Evolutionary conservation across 768 basidiomycete species (phyloP).

Genomic region (Imleria badia): DNA sequence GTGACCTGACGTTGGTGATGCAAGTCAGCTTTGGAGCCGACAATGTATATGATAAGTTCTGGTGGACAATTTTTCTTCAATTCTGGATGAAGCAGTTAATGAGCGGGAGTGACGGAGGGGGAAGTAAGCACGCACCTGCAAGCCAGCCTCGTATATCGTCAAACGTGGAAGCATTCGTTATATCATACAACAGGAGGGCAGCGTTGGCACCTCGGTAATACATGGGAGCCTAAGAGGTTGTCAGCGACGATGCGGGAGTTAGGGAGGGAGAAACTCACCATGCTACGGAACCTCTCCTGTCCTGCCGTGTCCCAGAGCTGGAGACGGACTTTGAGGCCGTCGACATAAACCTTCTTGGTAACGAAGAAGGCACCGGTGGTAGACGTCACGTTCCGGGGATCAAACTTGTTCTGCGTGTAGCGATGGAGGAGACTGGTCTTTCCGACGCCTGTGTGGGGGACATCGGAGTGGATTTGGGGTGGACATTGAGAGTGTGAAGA

Average conservation of each 20-base stretch:
- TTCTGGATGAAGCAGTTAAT: constrained; percentile 45
- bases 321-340: constrained; percentile 81
- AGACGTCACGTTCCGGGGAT: constrained; percentile 83
- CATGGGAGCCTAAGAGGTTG: constrained; percentile 74
- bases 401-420: constrained; percentile 89
- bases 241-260: constrained; percentile 12
- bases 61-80: constrained; percentile 86
- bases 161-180: constrained; percentile 86
- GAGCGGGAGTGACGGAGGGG: not conserved
- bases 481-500: constrained; percentile 11
- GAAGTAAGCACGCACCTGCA: constrained; percentile 55
- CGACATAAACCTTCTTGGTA: constrained; percentile 85
- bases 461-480: constrained; percentile 17
- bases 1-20: constrained; percentile 71
- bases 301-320: constrained; percentile 95
- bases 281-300: constrained; percentile 89
- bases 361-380: constrained; percentile 94
- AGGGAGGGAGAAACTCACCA: constrained; percentile 50
- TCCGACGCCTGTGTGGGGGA: constrained; percentile 64
- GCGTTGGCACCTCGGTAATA: constrained; percentile 97
- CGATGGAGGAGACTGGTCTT: constrained; percentile 90
- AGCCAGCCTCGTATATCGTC: constrained; percentile 91
- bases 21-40: constrained; percentile 90
- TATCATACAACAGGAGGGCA: constrained; percentile 92
- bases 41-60: constrained; percentile 92